Evolutionary conservation across 1,284 basidiomycete species (phyloP).

Genomic region (Takashimella koratensis): DNA sequence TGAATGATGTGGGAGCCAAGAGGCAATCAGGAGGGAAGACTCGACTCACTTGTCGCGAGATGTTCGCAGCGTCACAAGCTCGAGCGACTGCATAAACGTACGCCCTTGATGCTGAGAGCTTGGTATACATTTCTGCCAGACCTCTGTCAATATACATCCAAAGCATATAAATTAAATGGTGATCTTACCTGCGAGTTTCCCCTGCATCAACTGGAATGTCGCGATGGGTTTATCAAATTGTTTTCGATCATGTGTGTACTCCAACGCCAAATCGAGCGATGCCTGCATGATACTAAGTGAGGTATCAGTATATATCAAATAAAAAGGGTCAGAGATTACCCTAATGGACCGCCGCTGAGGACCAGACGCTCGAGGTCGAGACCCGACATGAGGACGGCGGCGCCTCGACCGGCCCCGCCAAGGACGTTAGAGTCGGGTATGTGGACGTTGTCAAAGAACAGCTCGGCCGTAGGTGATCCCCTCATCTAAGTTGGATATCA

Average conservation of each 20-base stretch:
- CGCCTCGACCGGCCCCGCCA: constrained; percentile 73
- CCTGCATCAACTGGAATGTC: constrained; percentile 96
- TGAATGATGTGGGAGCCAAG: too few relatives aligned
- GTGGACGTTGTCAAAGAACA: constrained; percentile 86
- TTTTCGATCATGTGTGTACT: constrained; percentile 85
- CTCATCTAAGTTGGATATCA: too few relatives aligned
- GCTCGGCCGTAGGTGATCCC: constrained; percentile 89
- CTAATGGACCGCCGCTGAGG: constrained; percentile 75
- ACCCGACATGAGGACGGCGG: constrained; percentile 86
- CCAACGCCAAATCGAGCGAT: constrained; percentile 81
- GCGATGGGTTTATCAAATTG: constrained; percentile 84
- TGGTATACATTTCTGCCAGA: constrained; percentile 91
- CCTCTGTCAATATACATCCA: neutral
- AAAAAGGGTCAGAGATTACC: too few relatives aligned
- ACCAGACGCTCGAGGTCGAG: constrained; percentile 89
- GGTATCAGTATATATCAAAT: constrained; percentile 6
- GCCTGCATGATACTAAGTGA: constrained; percentile 80
- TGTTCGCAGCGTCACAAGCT: constrained; percentile 76
- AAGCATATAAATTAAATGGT: constrained; percentile 1
- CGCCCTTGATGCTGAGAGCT: constrained; percentile 77
- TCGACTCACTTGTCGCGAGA: constrained; percentile 69
- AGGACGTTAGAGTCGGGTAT: constrained; percentile 85
- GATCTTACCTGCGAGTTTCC: constrained; percentile 53
- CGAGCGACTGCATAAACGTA: constrained; percentile 91
- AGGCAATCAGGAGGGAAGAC: too few relatives aligned